Base-by-base conservation (phyloP, 2,329 filamentous ascomycete genomes). In the Aspergillus pseudonomiae region DNA sequence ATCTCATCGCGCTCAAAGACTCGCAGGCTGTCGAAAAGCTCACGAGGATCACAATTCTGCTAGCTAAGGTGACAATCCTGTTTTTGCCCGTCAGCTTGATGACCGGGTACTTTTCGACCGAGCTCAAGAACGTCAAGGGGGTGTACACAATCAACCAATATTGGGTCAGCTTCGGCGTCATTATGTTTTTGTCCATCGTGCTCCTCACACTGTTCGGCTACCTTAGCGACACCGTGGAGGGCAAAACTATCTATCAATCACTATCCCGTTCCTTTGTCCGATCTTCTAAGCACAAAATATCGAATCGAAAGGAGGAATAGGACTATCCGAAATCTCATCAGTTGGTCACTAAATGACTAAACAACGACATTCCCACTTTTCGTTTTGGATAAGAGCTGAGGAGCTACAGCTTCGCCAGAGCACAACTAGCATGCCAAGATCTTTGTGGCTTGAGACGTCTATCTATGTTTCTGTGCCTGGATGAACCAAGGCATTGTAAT, bases 71-170 rank as follows among this genome's bases (percentile, higher is more conserved):
- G 6, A 91, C 88, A 14, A 90, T 93, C 46, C 81, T 93, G 58
- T 93, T 93, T 78, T 82, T 93, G 61, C 91, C 91, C 0, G 89
- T 93, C 64, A 89, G 85, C 68, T 83, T 93, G 56, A 88, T 93
- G 86, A 92, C 90, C 4, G 87, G 83, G 36, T 93, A 92, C 76
- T 93, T 92, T 74, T 89, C 87, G 6, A 84, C 89, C 1, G 85
- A 91, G 73, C 85, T 92, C 57, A 77, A 80, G 9, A 84, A 86
- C 4, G 78, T 88, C 11, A 81, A 85, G 56, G 74, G 75, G 9
- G 77, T 79, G n/a, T 92, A 91, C 76, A 86, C 85, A 0, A 78
- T 84, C 16, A 82, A 76, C 61, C 85, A 87, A 50, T 93, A 91
- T 74, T 93, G 90, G 90, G 80, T 85, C 57, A 79, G 83, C 32